Evolutionary conservation across 345 rosid species (phyloP), one percentile per base, ranked within the genome.

Genomic region (Citrus maxima): DNA sequence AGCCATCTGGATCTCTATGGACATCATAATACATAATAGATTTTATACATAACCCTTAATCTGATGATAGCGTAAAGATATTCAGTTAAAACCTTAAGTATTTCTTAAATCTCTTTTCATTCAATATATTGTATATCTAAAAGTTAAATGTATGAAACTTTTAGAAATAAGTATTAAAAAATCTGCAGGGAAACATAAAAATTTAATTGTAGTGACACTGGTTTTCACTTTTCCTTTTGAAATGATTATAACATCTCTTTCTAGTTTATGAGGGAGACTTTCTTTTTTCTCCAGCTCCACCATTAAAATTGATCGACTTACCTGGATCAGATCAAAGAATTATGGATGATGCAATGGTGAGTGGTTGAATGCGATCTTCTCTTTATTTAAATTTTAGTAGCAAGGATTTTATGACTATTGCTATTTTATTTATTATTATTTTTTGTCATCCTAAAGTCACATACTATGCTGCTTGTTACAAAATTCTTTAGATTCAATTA

Each of bases 251-350:
- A 40, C 19, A 61, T 64, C 37, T 32, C 32, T 42, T 46, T 63
- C 7, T 10, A 55, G 6, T 69, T 38, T 46, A n/a, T 70, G 25
- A 59, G 27, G 65, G n/a, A 35, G 56, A 40, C 16, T 67, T 40
- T 21, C 62, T 22, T 21, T 67, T 77, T 27, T 82, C 51, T 84
- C 61, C 93, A 96, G 99, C 99, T 79, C 99, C 99, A 42, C 92
- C 99, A 24, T 77, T 96, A 79, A 96, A 96, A 87, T 85, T 96
- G 89, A 80, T 91, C 74, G 99, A 96, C 85, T 88, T 96, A 83
- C 99, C 99, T 64, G 99, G 99, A 85, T 83, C 95, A 86, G 99
- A 96, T 85, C 99, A 94, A 88, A 90, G 98, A 82, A 89, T 90
- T 79, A 87, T 94, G 87, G 98, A 91, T 67, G 98, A 92, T 74